Percentiles rank a stretch among this genome's conserved stretches.
Evolutionary conservation across 2,329 filamentous ascomycete species (phyloP).

Genomic region (Pseudogymnoascus destructans): DNA sequence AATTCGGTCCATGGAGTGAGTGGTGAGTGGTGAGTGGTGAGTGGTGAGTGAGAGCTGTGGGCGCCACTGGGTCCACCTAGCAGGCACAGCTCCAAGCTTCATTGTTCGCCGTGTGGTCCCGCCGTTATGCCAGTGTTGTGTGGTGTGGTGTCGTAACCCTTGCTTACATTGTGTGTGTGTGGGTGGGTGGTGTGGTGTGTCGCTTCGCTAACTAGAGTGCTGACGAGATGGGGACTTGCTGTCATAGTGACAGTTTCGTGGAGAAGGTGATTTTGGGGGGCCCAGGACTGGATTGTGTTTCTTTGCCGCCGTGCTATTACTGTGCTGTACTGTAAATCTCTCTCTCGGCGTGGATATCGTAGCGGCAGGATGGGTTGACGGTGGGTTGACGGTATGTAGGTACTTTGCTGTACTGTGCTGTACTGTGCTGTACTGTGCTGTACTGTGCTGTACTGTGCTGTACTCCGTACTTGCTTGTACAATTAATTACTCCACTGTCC

Average conservation of each 20-base stretch:
- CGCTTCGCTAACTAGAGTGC: slow-evolving; percentile 5
- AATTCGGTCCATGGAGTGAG: background rate
- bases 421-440: background rate
- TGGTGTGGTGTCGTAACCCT: background rate
- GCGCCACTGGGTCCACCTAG: background rate
- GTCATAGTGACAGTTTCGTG: slow-evolving; percentile 3
- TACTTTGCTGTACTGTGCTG: background rate
- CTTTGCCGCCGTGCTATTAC: background rate
- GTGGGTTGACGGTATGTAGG: too few relatives aligned
- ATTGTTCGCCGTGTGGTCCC: too few relatives aligned
- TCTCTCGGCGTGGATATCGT: slow-evolving; percentile 6
- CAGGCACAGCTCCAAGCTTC: too few relatives aligned
- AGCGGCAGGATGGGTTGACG: background rate
- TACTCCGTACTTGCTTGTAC: background rate
- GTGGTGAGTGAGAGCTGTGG: background rate
- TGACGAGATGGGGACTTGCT: background rate
- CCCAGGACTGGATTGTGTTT: background rate
- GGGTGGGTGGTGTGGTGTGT: background rate
- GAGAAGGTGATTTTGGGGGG: background rate
- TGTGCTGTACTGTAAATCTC: background rate
- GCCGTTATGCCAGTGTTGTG: too few relatives aligned
- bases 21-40: background rate
- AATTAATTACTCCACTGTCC: background rate
- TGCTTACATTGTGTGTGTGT: background rate
- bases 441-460: background rate